Percentiles rank a stretch among this genome's conserved stretches.
These are phyloP conservation scores for Prinsepia uniflora DNA, from an alignment of 306 rosid species.

Conservation along the genomic window DNA sequence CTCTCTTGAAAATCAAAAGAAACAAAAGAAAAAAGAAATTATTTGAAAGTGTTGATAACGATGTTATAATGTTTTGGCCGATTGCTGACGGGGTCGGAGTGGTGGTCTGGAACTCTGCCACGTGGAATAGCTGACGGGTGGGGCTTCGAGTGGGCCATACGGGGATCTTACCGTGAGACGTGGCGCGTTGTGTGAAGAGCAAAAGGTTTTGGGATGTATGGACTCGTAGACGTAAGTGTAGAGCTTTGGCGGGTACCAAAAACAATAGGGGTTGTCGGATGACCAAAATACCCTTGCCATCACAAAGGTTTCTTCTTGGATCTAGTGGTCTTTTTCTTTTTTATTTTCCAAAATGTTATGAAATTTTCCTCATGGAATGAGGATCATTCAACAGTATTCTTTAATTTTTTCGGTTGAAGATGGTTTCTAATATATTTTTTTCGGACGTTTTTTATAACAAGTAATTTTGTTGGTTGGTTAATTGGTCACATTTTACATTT, in stretches of 20 bases:
- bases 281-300: slow-evolving; percentile 1
- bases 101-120: slow-evolving; percentile 8
- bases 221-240: not conserved
- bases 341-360: not conserved
- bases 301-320: not conserved
- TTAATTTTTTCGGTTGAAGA: no score
- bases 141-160: not conserved
- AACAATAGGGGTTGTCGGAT: not conserved
- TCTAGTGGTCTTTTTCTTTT: not conserved
- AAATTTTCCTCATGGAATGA: no score
- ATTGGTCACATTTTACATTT: no score
- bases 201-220: not conserved
- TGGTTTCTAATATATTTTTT: no score
- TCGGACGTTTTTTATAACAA: no score
- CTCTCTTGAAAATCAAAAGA: not conserved
- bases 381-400: no score
- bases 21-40: not conserved
- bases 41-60: not conserved
- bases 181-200: slow-evolving; percentile 9
- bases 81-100: slow-evolving; percentile 21
- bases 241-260: not conserved
- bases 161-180: not conserved
- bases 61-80: not conserved
- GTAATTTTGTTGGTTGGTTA: no score
- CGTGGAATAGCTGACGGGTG: not conserved